phyloP scores from a whole-genome alignment of 2,329 filamentous ascomycete species.

The Neofusicoccum umdonicola region DNA sequence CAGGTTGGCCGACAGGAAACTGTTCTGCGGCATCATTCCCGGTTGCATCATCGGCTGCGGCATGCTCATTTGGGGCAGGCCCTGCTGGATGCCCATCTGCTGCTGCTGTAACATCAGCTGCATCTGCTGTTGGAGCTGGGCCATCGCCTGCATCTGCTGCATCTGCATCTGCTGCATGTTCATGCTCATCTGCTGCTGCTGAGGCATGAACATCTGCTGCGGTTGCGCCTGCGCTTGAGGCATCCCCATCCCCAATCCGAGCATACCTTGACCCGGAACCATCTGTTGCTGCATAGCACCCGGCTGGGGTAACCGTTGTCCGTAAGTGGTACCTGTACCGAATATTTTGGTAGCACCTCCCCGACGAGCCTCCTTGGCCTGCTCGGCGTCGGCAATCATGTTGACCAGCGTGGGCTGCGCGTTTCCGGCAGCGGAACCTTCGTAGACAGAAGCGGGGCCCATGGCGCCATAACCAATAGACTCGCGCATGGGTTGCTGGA shows the following conservation, averaged over 20 bases:
- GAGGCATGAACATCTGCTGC: slow-evolving; percentile 14
- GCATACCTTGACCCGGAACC: slow-evolving; percentile 18
- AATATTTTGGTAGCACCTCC: slow-evolving; percentile 16
- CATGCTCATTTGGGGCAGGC: slow-evolving; percentile 27
- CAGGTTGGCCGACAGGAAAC: slow-evolving; percentile 14
- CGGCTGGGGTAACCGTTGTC: slow-evolving; percentile 13
- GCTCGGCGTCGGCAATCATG: slow-evolving; percentile 37
- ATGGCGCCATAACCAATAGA: slow-evolving; percentile 28
- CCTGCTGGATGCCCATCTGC: slow-evolving; percentile 53
- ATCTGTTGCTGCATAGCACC: slow-evolving; percentile 3
- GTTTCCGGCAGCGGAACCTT: slow-evolving; percentile 30
- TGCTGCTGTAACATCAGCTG: slow-evolving; percentile 69
- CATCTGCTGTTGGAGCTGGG: slow-evolving; percentile 20
- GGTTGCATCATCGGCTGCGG: slow-evolving; percentile 39
- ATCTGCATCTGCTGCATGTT: slow-evolving; percentile 17
- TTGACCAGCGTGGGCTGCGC: slow-evolving; percentile 35
- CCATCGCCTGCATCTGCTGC: slow-evolving; percentile 20
- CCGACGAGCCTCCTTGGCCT: slow-evolving; percentile 28
- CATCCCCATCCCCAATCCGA: slow-evolving; percentile 2
- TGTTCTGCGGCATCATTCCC: slow-evolving; percentile 38
- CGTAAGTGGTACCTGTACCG: not conserved
- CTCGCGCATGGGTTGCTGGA: slow-evolving; percentile 33
- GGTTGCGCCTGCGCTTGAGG: not conserved
- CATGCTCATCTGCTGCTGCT: not conserved
- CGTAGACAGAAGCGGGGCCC: slow-evolving; percentile 33